phyloP scores from a whole-genome alignment of 1,284 basidiomycete species.

The Naganishia albida region DNA sequence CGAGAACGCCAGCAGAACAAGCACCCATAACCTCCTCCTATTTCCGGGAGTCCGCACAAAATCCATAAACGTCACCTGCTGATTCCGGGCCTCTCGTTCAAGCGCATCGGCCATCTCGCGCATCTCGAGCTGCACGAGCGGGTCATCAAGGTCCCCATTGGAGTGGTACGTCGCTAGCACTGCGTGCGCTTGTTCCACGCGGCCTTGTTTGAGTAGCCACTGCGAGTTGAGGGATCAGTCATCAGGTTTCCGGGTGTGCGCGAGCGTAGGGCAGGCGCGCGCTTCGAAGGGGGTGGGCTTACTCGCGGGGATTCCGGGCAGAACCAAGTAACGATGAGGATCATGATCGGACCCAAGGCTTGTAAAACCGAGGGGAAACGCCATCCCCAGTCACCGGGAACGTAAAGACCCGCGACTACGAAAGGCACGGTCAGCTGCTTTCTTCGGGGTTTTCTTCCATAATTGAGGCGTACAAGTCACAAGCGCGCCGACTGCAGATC shows the following conservation, averaged over 20 bases:
- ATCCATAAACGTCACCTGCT: conserved; percentile 39
- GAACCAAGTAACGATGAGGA: conserved; percentile 15
- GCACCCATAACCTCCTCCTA: conserved; percentile 42
- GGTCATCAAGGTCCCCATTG: conserved; percentile 27
- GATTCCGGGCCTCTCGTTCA: conserved; percentile 34
- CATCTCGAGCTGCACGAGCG: conserved; percentile 31
- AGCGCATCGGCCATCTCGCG: conserved; percentile 42
- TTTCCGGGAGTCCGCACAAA: conserved; percentile 45
- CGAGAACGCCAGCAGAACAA: conserved; percentile 36
- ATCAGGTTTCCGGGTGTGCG: no score
- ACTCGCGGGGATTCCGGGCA: background rate
- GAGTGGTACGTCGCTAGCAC: conserved; percentile 34
- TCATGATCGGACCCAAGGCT: conserved; percentile 24
- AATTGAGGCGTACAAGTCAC: conserved; percentile 1
- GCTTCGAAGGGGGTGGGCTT: background rate
- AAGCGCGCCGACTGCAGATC: conserved; percentile 37
- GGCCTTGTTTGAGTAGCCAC: conserved; percentile 33
- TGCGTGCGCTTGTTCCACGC: conserved; percentile 23
- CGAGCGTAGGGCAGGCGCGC: background rate
- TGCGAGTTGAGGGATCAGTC: conserved; percentile 13
- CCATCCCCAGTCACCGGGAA: conserved; percentile 38
- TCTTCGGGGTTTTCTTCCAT: no score
- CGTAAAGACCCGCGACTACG: conserved; percentile 33
- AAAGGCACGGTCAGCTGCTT: background rate
- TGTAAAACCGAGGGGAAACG: conserved; percentile 35